Percentiles rank a stretch among this genome's conserved stretches.
Evolutionary conservation across 345 rosid species (phyloP).

Genomic region (Hibiscus trionum): DNA sequence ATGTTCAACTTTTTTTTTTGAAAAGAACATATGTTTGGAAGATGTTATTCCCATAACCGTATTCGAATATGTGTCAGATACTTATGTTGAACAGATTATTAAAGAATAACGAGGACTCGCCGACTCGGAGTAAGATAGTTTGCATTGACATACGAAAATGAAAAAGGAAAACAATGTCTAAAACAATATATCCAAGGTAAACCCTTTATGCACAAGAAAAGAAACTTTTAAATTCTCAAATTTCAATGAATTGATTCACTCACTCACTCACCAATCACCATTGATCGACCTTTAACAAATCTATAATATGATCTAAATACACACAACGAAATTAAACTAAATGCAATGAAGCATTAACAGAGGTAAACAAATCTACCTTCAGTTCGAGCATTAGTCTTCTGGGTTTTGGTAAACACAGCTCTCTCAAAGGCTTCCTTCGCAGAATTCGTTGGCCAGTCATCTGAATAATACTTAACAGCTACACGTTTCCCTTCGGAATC

Average conservation of each 20-base stretch:
- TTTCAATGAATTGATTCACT: neutral
- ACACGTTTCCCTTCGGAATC: slow-evolving; percentile 82
- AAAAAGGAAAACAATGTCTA: neutral
- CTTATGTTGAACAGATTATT: neutral
- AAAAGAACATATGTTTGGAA: neutral
- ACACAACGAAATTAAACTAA: neutral
- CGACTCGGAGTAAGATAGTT: neutral
- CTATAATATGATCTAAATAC: neutral
- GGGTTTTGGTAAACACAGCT: slow-evolving; percentile 58
- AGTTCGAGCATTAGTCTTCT: slow-evolving; percentile 60
- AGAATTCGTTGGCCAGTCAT: slow-evolving; percentile 75
- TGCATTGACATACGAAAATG: too few species aligned
- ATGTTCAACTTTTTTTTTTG: too few species aligned
- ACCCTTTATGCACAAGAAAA: neutral
- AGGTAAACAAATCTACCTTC: slow-evolving; percentile 44
- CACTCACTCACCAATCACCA: neutral
- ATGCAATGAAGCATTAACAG: neutral
- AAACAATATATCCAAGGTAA: neutral
- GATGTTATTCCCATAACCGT: neutral
- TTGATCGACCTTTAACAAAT: neutral
- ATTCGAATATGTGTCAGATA: neutral
- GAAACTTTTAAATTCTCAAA: neutral
- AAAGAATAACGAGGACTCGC: neutral
- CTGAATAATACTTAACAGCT: slow-evolving; percentile 61
- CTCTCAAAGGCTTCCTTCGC: slow-evolving; percentile 78